Evolutionary conservation across 257 asterid species (phyloP).

Genomic region (Nicotiana otophora): DNA sequence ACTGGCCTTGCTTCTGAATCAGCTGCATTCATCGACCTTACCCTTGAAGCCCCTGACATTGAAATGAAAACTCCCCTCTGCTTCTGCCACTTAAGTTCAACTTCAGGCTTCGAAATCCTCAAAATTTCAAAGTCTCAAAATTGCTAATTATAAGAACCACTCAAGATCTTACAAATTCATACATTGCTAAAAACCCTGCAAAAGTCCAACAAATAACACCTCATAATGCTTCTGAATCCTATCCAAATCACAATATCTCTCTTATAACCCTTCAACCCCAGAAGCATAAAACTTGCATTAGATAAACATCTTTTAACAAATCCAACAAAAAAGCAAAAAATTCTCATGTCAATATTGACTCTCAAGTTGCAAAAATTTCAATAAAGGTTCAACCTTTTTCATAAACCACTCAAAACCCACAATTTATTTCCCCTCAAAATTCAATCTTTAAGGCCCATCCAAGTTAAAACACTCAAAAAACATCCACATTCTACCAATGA

Average conservation of each 20-base stretch:
- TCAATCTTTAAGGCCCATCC: slow-evolving; percentile 6
- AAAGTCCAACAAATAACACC: not conserved
- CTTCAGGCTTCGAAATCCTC: slow-evolving; percentile 7
- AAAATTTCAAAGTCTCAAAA: not conserved
- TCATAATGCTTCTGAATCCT: not conserved
- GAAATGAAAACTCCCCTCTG: not conserved
- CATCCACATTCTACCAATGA: not conserved
- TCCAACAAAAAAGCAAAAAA: not conserved
- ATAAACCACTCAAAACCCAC: not conserved
- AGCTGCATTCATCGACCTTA: slow-evolving; percentile 24
- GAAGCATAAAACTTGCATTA: not conserved
- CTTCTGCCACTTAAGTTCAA: not conserved
- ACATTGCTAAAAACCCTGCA: not conserved
- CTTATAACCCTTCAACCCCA: not conserved
- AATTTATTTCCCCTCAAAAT: slow-evolving; percentile 10
- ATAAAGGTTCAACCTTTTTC: not conserved
- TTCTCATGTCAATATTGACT: not conserved
- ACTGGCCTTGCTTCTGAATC: slow-evolving; percentile 29
- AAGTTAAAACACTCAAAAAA: slow-evolving; percentile 1
- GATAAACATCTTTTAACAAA: not conserved
- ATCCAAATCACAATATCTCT: not conserved
- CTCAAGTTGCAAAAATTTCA: not conserved
- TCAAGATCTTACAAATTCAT: not conserved
- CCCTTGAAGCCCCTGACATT: slow-evolving; percentile 32
- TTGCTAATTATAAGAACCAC: not conserved